Conservation (phyloP, 192 early-diverging fungal genomes). For the Linnemannia hyalina region DNA sequence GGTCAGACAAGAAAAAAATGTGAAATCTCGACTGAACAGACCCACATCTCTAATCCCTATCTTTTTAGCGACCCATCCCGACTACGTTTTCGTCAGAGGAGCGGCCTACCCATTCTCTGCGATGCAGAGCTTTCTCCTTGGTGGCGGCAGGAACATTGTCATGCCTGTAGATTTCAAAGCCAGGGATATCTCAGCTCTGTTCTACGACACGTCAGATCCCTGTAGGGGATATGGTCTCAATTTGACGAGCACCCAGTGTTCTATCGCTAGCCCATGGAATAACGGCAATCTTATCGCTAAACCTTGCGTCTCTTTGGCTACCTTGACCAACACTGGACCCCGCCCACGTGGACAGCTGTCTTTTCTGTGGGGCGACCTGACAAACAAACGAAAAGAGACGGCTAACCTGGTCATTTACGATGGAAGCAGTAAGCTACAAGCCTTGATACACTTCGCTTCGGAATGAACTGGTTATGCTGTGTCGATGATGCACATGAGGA, state of each 20-base stretch:
- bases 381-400: slow-evolving; percentile 10
- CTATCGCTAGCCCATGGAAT: slow-evolving; percentile 25
- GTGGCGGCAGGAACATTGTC: not conserved
- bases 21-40: not conserved
- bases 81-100: slow-evolving; percentile 35
- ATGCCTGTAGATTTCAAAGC: slow-evolving; percentile 29
- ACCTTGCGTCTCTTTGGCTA: slow-evolving; percentile 20
- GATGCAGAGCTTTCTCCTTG: slow-evolving; percentile 17
- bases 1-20: not conserved
- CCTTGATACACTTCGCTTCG: not conserved
- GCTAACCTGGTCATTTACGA: slow-evolving; percentile 37
- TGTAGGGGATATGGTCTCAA: slow-evolving; percentile 22
- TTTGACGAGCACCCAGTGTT: slow-evolving; percentile 14
- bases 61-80: slow-evolving; percentile 25
- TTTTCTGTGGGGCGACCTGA: slow-evolving; percentile 45
- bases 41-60: not conserved
- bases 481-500: not conserved
- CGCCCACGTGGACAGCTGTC: slow-evolving; percentile 18
- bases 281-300: slow-evolving; percentile 33
- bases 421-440: slow-evolving; percentile 28
- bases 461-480: not conserved
- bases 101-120: slow-evolving; percentile 15
- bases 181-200: slow-evolving; percentile 30
- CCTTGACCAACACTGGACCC: slow-evolving; percentile 2
- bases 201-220: slow-evolving; percentile 31